Base-by-base conservation (phyloP, 306 rosid species). In the Cyclanthera cordifolia region DNA sequence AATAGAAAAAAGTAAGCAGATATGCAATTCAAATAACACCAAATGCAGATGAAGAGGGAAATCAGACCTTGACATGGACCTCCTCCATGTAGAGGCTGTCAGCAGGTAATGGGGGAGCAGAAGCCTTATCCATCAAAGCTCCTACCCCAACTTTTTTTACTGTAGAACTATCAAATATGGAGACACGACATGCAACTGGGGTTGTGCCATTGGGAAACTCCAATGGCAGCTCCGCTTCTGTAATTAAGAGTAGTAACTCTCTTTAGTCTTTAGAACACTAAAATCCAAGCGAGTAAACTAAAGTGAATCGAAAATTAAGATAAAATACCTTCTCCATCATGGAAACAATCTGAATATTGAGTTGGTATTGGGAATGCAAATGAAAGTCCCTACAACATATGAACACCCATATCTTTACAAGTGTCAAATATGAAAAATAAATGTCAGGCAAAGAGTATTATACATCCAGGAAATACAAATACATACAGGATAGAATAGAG, bases 151-250 rank as follows among this genome's bases (percentile, higher is more conserved):
- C 99, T 75, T 94, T 94, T 78, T 90, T 94, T 69, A 84, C 87
- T 0, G 87, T 75, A 43, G 99, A 86, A 76, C 95, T 85, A 78
- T 93, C 99, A 64, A 90, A 94, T 75, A 94, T 79, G 69, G 95
- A 88, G 69, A 94, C 96, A 37, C 99, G 96, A 64, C 99, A 94
- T 0, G 99, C 90, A 23, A 90, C 99, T 17, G 99, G 99, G 4
- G 99, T 94, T 43, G 99, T 94, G 53, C 99, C 99, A 78, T 94
- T 97, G 0, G 97, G 96, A 83, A 94, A 94, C 97, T 94, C 99
- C 72, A 94, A 76, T 17, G 99, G 99, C 66, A 94, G 77, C 80
- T 86, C 97, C 71, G 84, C 96, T 94, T 75, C 41, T 55, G 75
- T 52, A 67, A 64, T 54, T 53, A 78, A 80, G 75, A 69, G 45